Conservation (phyloP, 345 rosid genomes). For the Eucalyptus cloeziana region DNA sequence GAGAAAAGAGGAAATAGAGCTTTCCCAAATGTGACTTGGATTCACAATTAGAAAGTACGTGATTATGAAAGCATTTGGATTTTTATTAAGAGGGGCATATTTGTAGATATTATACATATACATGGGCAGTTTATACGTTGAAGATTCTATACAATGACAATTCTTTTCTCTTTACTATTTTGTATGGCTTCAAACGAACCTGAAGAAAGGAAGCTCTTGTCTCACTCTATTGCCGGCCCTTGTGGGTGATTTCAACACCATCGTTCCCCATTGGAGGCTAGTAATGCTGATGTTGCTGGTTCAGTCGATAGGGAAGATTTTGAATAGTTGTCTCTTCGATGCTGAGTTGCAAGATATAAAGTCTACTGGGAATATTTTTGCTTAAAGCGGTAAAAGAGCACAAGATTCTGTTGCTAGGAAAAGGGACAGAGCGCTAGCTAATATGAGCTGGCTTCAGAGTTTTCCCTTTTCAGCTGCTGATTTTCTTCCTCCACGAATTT, state of each 20-base stretch:
- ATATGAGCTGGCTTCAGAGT: neutral
- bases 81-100: neutral
- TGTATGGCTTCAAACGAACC: neutral
- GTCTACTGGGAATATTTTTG: neutral
- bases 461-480: neutral
- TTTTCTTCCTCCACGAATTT: neutral
- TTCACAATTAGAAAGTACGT: neutral
- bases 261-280: neutral
- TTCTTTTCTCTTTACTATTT: neutral
- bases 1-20: neutral
- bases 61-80: neutral
- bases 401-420: neutral
- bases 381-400: neutral
- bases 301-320: neutral
- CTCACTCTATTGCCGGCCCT: neutral
- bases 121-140: neutral
- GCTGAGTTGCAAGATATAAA: neutral
- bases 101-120: neutral
- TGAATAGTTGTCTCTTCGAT: neutral
- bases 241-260: neutral
- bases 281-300: neutral
- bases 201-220: neutral
- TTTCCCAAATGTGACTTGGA: neutral
- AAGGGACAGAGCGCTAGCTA: neutral
- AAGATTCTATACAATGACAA: neutral